Base-by-base conservation (phyloP, 2,329 filamentous ascomycete genomes). In the Sordariomycetes sp. region DNA sequence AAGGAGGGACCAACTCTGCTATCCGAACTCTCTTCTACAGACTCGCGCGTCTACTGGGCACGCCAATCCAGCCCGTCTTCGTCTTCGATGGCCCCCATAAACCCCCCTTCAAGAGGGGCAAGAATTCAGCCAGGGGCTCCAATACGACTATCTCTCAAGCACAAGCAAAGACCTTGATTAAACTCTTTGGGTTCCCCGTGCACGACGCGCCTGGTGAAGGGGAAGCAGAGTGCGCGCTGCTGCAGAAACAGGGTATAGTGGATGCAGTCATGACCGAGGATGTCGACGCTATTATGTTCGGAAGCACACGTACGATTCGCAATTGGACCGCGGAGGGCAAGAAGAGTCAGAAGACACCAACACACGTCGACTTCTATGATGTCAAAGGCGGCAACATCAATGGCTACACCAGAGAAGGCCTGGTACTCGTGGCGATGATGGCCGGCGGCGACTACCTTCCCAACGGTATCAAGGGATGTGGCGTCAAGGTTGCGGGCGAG, bases 211-310 rank as follows among this genome's bases (percentile, higher is more conserved):
- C 90, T 0, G 92, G 92, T 8, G 92, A 98, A 53, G 92, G 90
- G 4, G 92, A 98, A 54, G 92, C 92, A 2, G 92, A 98, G 59
- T 98, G 92, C 45, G 92, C 92, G 0, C 61, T 92, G 12, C 59
- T 98, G 4, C 88, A 98, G 50, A 70, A 72, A 39, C 72, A 80
- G 30, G 87, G 86, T 1, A 66, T 94, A 8, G 88, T 94, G 1
- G 92, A 98, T 55, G 90, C 86, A 0, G 92, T 96, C 2, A 67
- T 98, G 46, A 95, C 86, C 54, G 88, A 98, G 54, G 92, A 98
- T 64, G 87, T 95, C 28, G 92, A 98, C 53, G 92, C 90, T 3
- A 74, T 96, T 48, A 96, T 96, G 90, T 96, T 96, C 60, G 92
- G 92, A 2, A 92, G 86, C 42, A 79, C 74, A 0, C 61, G 76